Percentiles rank a stretch among this genome's conserved stretches.
Evolutionary conservation across 768 basidiomycete species (phyloP).

Genomic region (Saitozyma sp.): DNA sequence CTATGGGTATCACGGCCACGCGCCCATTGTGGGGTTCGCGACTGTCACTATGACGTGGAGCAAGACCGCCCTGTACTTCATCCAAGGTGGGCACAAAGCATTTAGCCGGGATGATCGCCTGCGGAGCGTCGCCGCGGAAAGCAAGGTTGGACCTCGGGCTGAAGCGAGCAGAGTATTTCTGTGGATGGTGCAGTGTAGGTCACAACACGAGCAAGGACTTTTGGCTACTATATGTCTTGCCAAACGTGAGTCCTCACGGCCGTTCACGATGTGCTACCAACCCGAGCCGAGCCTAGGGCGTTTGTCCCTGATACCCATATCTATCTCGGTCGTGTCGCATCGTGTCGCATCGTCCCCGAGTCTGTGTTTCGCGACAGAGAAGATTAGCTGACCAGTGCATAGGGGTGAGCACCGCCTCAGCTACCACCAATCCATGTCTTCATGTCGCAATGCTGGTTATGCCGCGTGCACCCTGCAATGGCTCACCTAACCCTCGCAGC

Average conservation of each 20-base stretch:
- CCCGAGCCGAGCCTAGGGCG: too few species aligned
- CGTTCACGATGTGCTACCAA: neutral
- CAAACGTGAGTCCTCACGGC: slow-evolving; percentile 59
- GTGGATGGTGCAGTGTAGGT: slow-evolving; percentile 65
- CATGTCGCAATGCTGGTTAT: too few species aligned
- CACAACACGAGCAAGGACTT: slow-evolving; percentile 62
- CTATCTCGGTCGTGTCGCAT: too few species aligned
- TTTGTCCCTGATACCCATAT: too few species aligned
- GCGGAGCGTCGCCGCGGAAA: too few species aligned
- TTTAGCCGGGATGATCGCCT: neutral
- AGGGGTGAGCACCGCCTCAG: neutral
- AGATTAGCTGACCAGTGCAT: neutral
- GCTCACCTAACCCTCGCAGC: slow-evolving; percentile 60
- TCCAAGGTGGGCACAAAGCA: slow-evolving; percentile 59
- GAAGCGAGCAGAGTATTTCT: slow-evolving; percentile 34
- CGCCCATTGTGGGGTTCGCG: slow-evolving; percentile 72
- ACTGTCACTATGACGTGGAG: slow-evolving; percentile 74
- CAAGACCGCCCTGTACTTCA: slow-evolving; percentile 81
- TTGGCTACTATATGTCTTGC: slow-evolving; percentile 68
- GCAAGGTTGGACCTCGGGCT: neutral
- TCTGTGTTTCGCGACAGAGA: too few species aligned
- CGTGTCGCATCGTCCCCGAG: too few species aligned
- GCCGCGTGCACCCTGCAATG: too few species aligned
- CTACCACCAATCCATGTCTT: too few species aligned
- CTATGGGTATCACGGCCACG: slow-evolving; percentile 56